Base-by-base conservation (phyloP, 2,329 filamentous ascomycete genomes). In the Beauveria brongniartii region DNA sequence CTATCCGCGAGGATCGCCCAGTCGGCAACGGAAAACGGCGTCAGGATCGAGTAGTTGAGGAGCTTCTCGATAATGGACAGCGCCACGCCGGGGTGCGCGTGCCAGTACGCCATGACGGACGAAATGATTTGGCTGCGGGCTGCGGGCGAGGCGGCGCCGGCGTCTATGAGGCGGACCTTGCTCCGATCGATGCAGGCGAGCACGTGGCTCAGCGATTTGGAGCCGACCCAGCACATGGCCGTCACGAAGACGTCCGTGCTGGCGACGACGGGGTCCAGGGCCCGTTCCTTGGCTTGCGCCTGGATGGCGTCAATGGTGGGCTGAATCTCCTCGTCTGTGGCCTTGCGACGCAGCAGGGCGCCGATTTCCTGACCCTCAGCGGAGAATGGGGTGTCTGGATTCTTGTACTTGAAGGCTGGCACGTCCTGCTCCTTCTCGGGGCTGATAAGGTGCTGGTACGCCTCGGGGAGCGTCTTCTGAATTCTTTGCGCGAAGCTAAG, bases 401-500 rank as follows among this genome's bases (percentile, higher is more conserved):
- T 79, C 26, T 85, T 84, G 71, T 90, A 99, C 74, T 97, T 97
- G 78, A 96, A 97, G 64, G 93, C 89, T 0, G 94, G 94, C n/a
- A 89, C 90, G 70, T 99, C 94, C 70, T 94, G 91, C 74, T 97
- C 93, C 72, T 96, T 95, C 66, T 89, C 91, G 57, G 90, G 85
- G 0, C 89, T 83, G 65, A 99, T 93, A 63, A 99, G 77, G 3
- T 79, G 77, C 67, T 92, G 86, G 70, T 96, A 97, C 8, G 87
- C 85, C 58, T 89, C 86, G 1, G 93, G 94, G 8, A 99, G 79
- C 5, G 94, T 97, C 64, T 92, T 92, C 73, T 94, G 92, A 70
- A 99, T 96, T 61, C 94, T 88, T 74, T 96, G 93, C 0, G 94
- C 92, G 72, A 99, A 99, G 70, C 92, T 97, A 55, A 99, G 80